Evolutionary conservation across 441 rosid species (phyloP).

Genomic region (Raphanus hybrid): DNA sequence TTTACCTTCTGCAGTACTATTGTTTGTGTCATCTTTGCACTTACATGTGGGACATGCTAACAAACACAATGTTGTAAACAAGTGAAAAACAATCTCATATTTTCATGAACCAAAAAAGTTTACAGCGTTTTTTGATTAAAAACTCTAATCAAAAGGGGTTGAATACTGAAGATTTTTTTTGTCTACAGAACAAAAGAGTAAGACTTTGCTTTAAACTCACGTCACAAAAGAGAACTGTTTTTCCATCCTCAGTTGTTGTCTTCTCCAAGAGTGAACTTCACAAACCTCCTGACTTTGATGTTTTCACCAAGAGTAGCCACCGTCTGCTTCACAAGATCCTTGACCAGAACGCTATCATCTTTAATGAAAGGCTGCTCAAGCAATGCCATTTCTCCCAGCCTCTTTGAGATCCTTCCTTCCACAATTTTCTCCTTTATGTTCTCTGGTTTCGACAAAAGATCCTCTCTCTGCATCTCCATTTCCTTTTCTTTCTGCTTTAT

Average conservation of each 20-base stretch:
- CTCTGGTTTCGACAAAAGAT: constrained; percentile 80
- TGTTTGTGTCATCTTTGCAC: no score
- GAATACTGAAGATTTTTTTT: constrained; percentile 11
- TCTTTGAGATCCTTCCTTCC: constrained; percentile 79
- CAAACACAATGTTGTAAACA: no score
- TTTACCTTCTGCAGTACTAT: no score
- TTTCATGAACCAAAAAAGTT: constrained; percentile 36
- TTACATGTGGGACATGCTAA: no score
- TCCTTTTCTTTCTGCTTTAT: constrained; percentile 67
- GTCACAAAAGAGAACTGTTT: no score
- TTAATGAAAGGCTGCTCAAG: constrained; percentile 81
- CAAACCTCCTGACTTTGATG: constrained; percentile 54
- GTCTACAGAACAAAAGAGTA: constrained; percentile 34
- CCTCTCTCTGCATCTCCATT: constrained; percentile 94
- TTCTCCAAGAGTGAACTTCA: constrained; percentile 79
- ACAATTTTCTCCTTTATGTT: constrained; percentile 86
- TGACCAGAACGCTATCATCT: constrained; percentile 70
- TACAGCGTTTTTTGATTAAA: constrained; percentile 32
- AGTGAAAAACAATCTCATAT: constrained; percentile 17
- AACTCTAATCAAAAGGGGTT: constrained; percentile 36
- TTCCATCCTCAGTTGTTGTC: constrained; percentile 30
- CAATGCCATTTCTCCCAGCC: constrained; percentile 80
- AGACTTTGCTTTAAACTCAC: constrained; percentile 23
- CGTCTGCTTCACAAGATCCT: constrained; percentile 80
- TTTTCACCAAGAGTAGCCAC: constrained; percentile 85